Base-by-base conservation (phyloP, 1,284 basidiomycete genomes). In the Ceratobasidium sp. region DNA sequence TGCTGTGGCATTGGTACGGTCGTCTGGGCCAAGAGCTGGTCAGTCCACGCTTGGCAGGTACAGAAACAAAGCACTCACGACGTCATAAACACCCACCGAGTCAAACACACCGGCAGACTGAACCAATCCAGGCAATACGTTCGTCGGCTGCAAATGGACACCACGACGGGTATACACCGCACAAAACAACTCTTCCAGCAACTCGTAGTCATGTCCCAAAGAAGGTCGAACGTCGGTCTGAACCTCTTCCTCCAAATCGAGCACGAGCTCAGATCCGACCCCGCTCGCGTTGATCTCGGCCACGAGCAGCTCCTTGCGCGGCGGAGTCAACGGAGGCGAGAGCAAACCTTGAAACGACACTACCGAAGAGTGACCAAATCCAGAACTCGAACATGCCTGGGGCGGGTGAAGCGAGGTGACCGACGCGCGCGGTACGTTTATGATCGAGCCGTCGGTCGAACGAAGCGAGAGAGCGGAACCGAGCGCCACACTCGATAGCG, bases 101-200 rank as follows among this genome's bases (percentile, higher is more conserved):
- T n/a, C 56, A 54, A 73, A 63, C 2, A 33, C 39, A 6, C 56
- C 69, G 23, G 23, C 51, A 15, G 69, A 45, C 6, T 73, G 56
- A 15, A 73, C 45, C 20, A 73, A 23, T 4, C 45, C 28, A 2
- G 74, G 65, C 8, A 78, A 51, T 17, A 74, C 61, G 58, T n/a
- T 47, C 15, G 77, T 76, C 3, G 66, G 74, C 10, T 75, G 45
- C n/a, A 76, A 13, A 33, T 76, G 75, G 39, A 78, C 71, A 28
- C 67, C 75, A 31, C 77, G 73, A 5, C 74, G 42, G 28, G 31
- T 47, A 28, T 69, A 78, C 37, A 78, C 64, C 17, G 73, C 73
- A 56, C 75, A 78, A 45, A 69, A 78, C 31, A 78, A 28, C 17
- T 78, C 74, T 28, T 78, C 77, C 8, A 78, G 66, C 64, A 75